Base-by-base conservation (phyloP, 176 grass and related monocot species). In the Canna indica region DNA sequence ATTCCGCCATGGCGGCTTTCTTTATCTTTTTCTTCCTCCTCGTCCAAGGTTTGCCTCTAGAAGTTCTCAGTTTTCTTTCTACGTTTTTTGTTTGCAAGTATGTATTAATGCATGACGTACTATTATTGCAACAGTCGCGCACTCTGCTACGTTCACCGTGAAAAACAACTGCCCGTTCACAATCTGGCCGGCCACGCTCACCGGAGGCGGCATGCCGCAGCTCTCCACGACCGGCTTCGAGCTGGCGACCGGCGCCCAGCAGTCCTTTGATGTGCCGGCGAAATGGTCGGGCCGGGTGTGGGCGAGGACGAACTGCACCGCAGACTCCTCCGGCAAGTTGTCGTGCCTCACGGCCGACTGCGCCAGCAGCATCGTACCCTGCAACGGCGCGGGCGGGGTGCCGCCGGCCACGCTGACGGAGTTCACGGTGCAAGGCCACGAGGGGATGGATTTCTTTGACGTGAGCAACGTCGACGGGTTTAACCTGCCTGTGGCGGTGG, bases 381-480 rank as follows among this genome's bases (percentile, higher is more conserved):
- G 88, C 81, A 60, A 52, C 71, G 68, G 78, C 41, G 26, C 64
- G 11, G 84, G 88, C 36, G 84, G 84, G 0, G 29, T 16, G 1
- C 67, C 88, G 28, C 88, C 88, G 33, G 34, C 81, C 22, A 90
- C 81, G 0, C 71, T 86, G 5, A 78, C 48, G 9, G 84, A 90
- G 76, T 81, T 90, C 76, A 86, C 84, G 24, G 78, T 90, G 35
- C 80, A 82, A 17, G 81, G 71, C 9, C 56, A 39, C 39, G 18
- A 1, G 18, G 44, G 20, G 16, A 68, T 28, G 32, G 88, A 86
- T 71, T 84, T 86, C 66, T 90, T 84, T 72, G 80, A 90, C 72
- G 18, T 90, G 1, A 86, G 84, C 81, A 84, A 79, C 62, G 81
- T 91, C 0, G 88, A 91, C 54, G 84, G 88, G 24, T 91, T 91